Evolutionary conservation across 2,329 filamentous ascomycete species (phyloP), one percentile per base, ranked within the genome.

Genomic region (Fusarium denticulatum): DNA sequence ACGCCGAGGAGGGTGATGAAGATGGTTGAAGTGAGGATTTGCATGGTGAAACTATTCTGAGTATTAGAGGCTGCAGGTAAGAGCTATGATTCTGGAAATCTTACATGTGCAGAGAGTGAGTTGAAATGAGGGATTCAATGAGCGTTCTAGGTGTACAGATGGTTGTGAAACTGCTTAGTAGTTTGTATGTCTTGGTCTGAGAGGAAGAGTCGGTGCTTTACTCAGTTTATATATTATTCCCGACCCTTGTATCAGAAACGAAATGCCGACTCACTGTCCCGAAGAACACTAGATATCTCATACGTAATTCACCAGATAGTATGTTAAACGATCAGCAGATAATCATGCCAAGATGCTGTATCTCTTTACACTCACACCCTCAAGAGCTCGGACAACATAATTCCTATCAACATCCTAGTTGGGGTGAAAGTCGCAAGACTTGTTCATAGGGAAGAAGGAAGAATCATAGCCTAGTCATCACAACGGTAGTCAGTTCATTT

Each of bases 131-230:
- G 1, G 14, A 12, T 46, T 22, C 2, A 7, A 16, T 22, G 22
- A 45, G 14, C 2, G 20, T 13, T 46, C 2, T 3, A 6, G 45
- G 39, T n/a, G n/a, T 16, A 7, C 0, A 11, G 5, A 26, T 10
- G 15, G 0, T 7, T 10, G 7, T 10, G 7, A 26, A 11, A 20
- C 7, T 46, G 53, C 16, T 3, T 3, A n/a, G 30, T 22, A 10
- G 7, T 18, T 36, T 22, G 8, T 46, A 11, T 24, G 24, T 12
- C 13, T 26, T 28, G 6, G 7, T 22, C 20, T 22, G 1, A 13
- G n/a, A 10, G 26, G n/a, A 18, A 15, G 9, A 26, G 9, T 10
- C 7, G 6, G 7, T 46, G 18, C n/a, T 4, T 4, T 34, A 15
- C 3, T n/a, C 3, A 2, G 11, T 26, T 26, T 57, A 36, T 57